Evolutionary conservation across 257 asterid genomes (phyloP).

Genomic region (Rubia yunnanensis): DNA sequence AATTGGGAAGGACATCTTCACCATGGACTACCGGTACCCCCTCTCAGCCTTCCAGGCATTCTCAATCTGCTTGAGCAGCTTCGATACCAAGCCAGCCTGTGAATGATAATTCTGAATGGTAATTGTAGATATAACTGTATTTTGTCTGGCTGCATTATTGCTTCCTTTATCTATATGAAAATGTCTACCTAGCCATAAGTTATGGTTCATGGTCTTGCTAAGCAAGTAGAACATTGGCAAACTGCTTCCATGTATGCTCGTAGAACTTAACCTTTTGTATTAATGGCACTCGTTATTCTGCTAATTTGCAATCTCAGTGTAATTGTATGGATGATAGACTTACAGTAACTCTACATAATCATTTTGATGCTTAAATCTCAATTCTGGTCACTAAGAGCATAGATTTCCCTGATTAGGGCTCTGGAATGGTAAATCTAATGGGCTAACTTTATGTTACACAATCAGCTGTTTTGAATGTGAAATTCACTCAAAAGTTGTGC

Average conservation of each 20-base stretch:
- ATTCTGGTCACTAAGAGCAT: too few relatives aligned
- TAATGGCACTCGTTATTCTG: neutral
- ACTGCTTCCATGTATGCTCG: neutral
- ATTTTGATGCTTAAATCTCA: too few relatives aligned
- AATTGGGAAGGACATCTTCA: slow-evolving; percentile 88
- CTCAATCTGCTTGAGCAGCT: slow-evolving; percentile 95
- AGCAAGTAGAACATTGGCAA: neutral
- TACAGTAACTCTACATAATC: too few relatives aligned
- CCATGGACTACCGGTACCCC: slow-evolving; percentile 88
- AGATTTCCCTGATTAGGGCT: too few relatives aligned
- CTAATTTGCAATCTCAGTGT: neutral
- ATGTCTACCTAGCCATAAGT: neutral
- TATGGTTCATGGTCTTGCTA: neutral
- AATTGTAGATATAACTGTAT: slow-evolving; percentile 17
- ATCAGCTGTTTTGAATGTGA: too few relatives aligned
- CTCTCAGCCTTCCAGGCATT: slow-evolving; percentile 96
- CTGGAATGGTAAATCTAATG: too few relatives aligned
- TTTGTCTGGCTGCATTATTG: slow-evolving; percentile 4
- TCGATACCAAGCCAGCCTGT: slow-evolving; percentile 88
- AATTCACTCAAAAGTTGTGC: neutral
- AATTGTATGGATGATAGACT: neutral
- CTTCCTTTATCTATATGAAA: neutral
- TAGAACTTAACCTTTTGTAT: slow-evolving; percentile 2
- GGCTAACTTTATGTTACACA: too few relatives aligned
- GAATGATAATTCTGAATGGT: slow-evolving; percentile 52